Evolutionary conservation across 495 filamentous ascomycete genomes (phyloP), one percentile per base, ranked within the genome.

Genomic region (Podospora pseudopauciseta): DNA sequence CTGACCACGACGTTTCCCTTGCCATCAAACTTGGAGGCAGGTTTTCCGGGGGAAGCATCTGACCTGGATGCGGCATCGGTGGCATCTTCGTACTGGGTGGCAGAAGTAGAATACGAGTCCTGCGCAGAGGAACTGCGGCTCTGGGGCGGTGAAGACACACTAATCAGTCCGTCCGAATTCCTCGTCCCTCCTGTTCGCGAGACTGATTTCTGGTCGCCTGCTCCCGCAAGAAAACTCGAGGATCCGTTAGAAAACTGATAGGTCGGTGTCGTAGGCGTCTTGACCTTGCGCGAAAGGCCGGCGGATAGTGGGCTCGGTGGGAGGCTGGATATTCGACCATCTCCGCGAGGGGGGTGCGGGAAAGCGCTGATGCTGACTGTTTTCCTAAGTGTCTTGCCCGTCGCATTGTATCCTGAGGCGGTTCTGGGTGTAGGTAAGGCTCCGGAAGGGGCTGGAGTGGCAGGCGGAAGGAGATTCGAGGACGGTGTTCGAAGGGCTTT

Each of bases 1-100:
- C 95, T 98, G 68, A 99, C 94, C 68, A 98, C 82, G 32, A 99
- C 95, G 79, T 98, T 98, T 3, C 96, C 95, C 76, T 97, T 98
- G 20, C 82, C 85, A 67, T 97, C 92, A 49, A 76, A 7, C 71
- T 80, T 86, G 19, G 83, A 86, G 27, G 71, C 32, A 5, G 80
- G 76, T 65, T 80, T 84, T 55, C 84, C 82, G 27, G 79, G 76
- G 15, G 70, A 65, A 59, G 74, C 65, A 13, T 75, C 78, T 58
- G 73, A 66, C 77, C 78, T 71, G 85, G 76, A 70, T n/a, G 71
- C 39, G 39, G 39, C 77, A 26, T 91, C 89, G 13, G 83, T 84
- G 39, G 80, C 77, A 66, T 93, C 93, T 64, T 96, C 93, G 70
- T 93, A 93, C 4, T 90, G 92, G 0, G 93, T 97, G 39, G 90